These are phyloP conservation scores for Geotrichum fermentans DNA, from an alignment of 1,139 yeast species.

Conservation along the genomic window DNA sequence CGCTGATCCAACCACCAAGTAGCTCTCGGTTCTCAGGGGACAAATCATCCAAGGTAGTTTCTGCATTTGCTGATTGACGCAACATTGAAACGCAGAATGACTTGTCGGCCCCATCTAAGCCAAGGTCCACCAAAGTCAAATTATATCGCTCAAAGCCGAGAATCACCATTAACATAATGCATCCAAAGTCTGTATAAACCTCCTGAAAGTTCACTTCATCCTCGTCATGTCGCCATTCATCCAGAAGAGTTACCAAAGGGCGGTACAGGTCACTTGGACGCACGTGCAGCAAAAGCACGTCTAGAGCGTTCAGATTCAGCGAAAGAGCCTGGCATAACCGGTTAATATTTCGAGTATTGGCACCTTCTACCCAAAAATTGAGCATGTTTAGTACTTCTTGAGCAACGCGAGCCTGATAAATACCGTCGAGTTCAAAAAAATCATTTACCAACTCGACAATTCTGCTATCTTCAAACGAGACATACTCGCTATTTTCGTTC, in stretches of 20 bases:
- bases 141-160: constrained; percentile 46
- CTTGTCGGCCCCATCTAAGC: constrained; percentile 5
- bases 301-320: constrained; percentile 42
- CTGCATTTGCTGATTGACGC: neutral
- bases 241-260: constrained; percentile 38
- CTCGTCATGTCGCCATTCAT: constrained; percentile 35
- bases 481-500: constrained; percentile 31
- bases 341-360: constrained; percentile 39
- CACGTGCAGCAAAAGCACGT: constrained; percentile 39
- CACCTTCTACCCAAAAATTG: constrained; percentile 25
- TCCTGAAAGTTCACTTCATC: constrained; percentile 63
- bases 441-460: constrained; percentile 25
- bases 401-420: constrained; percentile 30
- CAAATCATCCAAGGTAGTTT: constrained; percentile 25
- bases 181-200: constrained; percentile 62
- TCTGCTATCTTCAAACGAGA: constrained; percentile 27
- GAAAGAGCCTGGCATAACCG: constrained; percentile 48
- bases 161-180: constrained; percentile 49
- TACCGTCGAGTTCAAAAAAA: constrained; percentile 32
- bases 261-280: constrained; percentile 28
- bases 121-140: constrained; percentile 35
- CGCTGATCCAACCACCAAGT: constrained; percentile 71
- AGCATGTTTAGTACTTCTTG: constrained; percentile 24
- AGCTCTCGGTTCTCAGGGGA: constrained; percentile 41
- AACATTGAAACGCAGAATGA: constrained; percentile 9